phyloP scores from a whole-genome alignment of 129 eudicot genomes.

The Silybum marianum region DNA sequence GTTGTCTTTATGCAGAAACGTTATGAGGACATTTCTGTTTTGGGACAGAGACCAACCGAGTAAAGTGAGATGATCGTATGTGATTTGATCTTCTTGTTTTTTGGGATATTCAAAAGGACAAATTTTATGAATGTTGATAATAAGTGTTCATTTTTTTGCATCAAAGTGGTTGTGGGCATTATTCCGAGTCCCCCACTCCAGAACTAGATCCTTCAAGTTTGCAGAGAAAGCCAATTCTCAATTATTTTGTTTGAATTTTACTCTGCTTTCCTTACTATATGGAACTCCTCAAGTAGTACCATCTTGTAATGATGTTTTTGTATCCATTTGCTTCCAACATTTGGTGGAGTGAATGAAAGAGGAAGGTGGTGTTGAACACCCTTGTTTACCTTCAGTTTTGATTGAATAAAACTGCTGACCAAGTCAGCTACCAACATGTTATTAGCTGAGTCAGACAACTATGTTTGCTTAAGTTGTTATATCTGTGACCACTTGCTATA shows the following conservation, averaged over 20 bases:
- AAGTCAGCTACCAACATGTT: neutral
- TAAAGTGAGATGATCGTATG: constrained; percentile 22
- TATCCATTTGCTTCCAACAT: neutral
- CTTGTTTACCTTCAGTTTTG: neutral
- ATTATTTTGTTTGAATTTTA: constrained; percentile 10
- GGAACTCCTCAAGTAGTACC: too few relatives aligned
- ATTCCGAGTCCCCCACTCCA: constrained; percentile 1
- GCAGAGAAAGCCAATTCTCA: constrained; percentile 15
- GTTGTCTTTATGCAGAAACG: constrained; percentile 58
- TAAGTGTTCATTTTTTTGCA: constrained; percentile 39
- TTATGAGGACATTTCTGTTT: constrained; percentile 78
- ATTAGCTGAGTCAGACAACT: neutral
- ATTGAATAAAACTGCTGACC: neutral
- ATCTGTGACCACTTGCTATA: neutral
- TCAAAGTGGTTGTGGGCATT: constrained; percentile 26
- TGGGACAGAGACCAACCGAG: constrained; percentile 84
- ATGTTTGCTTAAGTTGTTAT: neutral
- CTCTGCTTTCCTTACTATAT: constrained; percentile 3
- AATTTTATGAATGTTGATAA: constrained; percentile 33
- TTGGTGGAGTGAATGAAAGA: neutral
- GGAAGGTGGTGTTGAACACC: neutral
- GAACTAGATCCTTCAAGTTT: constrained; percentile 30
- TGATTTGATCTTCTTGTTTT: constrained; percentile 19
- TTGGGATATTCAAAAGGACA: constrained; percentile 10
- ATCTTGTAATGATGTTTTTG: neutral